Evolutionary conservation across 176 grass and related monocot species (phyloP).

Genomic region (Metroxylon sagu): DNA sequence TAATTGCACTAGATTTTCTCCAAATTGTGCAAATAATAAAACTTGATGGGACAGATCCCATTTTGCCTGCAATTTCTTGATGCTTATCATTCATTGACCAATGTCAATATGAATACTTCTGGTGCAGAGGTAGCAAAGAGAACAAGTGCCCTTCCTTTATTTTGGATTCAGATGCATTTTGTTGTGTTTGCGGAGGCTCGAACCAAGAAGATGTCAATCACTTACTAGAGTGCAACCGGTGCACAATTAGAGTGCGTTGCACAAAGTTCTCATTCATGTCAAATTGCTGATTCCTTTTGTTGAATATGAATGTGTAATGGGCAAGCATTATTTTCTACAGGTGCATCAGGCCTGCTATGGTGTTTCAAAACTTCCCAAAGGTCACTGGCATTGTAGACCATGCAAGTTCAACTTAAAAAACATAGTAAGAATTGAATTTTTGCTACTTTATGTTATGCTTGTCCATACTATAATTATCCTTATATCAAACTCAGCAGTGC

Average conservation of each 20-base stretch:
- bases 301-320: no score
- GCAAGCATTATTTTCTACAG: conserved; percentile 31
- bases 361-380: conserved; percentile 69
- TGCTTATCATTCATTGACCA: no score
- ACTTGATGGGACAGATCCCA: no score
- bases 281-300: no score
- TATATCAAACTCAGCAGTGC: no score
- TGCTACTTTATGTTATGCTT: not conserved
- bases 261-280: not conserved
- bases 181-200: conserved; percentile 84
- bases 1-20: conserved; percentile 2
- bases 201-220: conserved; percentile 61
- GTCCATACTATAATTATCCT: not conserved
- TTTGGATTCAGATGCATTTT: conserved; percentile 43
- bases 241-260: conserved; percentile 58
- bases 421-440: conserved; percentile 34
- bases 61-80: no score
- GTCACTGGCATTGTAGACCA: conserved; percentile 79
- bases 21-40: no score
- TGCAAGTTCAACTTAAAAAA: conserved; percentile 52
- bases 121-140: conserved; percentile 30
- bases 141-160: conserved; percentile 8
- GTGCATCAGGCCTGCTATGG: conserved; percentile 98
- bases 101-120: no score
- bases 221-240: conserved; percentile 64